Evolutionary conservation across 768 basidiomycete species (phyloP).

Genomic region (Phallus indusiatus): DNA sequence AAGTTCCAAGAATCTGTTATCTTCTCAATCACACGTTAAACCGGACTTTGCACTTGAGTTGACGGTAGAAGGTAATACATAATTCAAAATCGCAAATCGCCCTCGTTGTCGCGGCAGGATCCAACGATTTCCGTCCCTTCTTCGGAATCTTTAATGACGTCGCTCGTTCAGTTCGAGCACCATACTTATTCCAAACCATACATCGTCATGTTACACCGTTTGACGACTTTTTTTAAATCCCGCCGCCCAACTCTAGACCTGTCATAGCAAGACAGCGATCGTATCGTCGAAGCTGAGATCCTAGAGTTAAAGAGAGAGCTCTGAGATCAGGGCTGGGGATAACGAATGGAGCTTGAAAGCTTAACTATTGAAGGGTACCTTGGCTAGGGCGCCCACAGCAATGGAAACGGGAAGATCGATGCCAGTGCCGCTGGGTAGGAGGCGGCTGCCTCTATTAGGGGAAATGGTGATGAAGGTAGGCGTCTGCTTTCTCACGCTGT

Average conservation of each 20-base stretch:
- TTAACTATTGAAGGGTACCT: constrained; percentile 66
- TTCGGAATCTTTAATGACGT: constrained; percentile 67
- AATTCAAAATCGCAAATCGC: no score
- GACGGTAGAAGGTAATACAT: no score
- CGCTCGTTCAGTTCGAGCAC: constrained; percentile 19
- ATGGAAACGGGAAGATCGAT: background rate
- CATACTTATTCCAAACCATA: background rate
- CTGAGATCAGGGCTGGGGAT: constrained; percentile 60
- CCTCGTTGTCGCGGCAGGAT: no score
- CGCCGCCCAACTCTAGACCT: constrained; percentile 52
- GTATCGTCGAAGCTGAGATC: constrained; percentile 65
- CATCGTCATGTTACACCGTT: constrained; percentile 35
- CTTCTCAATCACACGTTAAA: no score
- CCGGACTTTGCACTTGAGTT: no score
- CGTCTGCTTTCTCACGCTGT: background rate
- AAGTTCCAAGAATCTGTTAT: no score
- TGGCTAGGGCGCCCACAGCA: background rate
- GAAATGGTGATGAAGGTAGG: background rate
- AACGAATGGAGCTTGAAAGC: constrained; percentile 56
- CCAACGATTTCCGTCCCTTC: constrained; percentile 65
- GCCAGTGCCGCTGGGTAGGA: background rate
- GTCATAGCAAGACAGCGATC: constrained; percentile 52
- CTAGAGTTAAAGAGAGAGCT: constrained; percentile 72
- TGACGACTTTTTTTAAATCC: constrained; percentile 24
- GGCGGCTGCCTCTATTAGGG: background rate